phyloP scores from a whole-genome alignment of 139 green algal species.

The Protoeuglena noctilucae region DNA sequence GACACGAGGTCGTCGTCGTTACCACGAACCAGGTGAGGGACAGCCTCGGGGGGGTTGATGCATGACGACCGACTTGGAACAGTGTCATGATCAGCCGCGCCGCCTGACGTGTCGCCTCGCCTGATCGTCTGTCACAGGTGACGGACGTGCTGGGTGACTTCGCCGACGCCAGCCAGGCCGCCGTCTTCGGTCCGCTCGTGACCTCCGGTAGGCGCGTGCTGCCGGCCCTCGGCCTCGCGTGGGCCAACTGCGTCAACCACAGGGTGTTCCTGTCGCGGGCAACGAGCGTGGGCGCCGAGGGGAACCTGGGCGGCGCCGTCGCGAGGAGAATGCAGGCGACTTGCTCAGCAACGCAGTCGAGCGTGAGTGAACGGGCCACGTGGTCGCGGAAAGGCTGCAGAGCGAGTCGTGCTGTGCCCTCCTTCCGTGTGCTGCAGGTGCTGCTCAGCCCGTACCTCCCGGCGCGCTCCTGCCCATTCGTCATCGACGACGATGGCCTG shows the following conservation, averaged over 20 bases:
- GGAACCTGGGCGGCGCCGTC: too few relatives aligned
- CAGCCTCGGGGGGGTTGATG: constrained; percentile 5
- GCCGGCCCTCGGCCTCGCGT: constrained; percentile 51
- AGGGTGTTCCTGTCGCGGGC: constrained; percentile 41
- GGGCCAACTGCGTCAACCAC: constrained; percentile 52
- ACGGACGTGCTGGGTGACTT: constrained; percentile 9
- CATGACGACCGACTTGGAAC: neutral
- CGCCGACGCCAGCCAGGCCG: neutral
- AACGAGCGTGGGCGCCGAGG: too few relatives aligned
- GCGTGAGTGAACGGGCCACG: too few relatives aligned
- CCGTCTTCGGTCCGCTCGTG: constrained; percentile 7
- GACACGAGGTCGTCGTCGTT: constrained; percentile 36
- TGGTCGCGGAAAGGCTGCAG: too few relatives aligned
- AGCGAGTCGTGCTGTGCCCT: too few relatives aligned
- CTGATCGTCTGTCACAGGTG: constrained; percentile 9
- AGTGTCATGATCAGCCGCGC: neutral
- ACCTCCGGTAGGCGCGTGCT: constrained; percentile 33
- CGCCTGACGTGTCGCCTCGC: neutral
- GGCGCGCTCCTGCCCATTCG: too few relatives aligned
- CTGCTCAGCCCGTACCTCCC: too few relatives aligned
- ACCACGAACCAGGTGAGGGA: constrained; percentile 51
- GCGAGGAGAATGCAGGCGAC: too few relatives aligned
- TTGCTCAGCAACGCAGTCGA: too few relatives aligned
- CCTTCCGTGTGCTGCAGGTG: too few relatives aligned
- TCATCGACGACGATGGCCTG: too few relatives aligned